phyloP scores from a whole-genome alignment of 2,329 filamentous ascomycete genomes.

The Neocatenulostroma microsporum region DNA sequence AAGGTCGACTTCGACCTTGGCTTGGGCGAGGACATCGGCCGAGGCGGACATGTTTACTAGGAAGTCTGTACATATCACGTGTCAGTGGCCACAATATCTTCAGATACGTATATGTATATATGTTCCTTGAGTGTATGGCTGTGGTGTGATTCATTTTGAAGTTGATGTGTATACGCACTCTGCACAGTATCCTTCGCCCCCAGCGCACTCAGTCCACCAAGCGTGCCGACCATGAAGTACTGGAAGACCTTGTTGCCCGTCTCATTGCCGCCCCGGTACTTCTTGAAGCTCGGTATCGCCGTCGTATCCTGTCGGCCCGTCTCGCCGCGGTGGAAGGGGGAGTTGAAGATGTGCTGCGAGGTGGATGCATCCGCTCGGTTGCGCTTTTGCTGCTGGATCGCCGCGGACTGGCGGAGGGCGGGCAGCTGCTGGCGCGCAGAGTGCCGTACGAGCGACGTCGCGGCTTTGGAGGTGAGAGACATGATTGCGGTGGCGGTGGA shows the following conservation, averaged over 20 bases:
- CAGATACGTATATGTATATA: constrained; percentile 6
- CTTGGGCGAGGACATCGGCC: constrained; percentile 95
- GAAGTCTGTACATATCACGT: constrained; percentile 63
- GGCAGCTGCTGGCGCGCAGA: constrained; percentile 41
- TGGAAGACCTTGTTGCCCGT: constrained; percentile 77
- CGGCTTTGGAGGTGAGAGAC: constrained; percentile 42
- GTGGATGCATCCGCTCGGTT: constrained; percentile 29
- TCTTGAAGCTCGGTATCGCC: constrained; percentile 80
- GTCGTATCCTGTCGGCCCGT: constrained; percentile 42
- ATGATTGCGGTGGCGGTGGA: constrained; percentile 34
- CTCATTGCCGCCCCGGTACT: constrained; percentile 66
- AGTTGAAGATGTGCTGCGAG: constrained; percentile 40
- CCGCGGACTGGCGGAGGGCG: constrained; percentile 38
- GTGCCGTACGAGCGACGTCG: constrained; percentile 41
- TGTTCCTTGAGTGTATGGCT: background rate
- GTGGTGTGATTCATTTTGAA: background rate
- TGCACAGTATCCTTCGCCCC: constrained; percentile 97
- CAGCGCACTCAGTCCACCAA: constrained; percentile 85
- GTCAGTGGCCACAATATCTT: constrained; percentile 4
- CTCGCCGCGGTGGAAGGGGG: constrained; percentile 47
- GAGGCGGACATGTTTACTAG: constrained; percentile 99
- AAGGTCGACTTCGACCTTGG: constrained; percentile 98
- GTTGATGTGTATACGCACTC: constrained; percentile 56
- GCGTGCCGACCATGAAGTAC: constrained; percentile 97
- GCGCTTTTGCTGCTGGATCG: constrained; percentile 37